Evolutionary conservation across 176 grass and related monocot species (phyloP).

Genomic region (Oryza nivara): DNA sequence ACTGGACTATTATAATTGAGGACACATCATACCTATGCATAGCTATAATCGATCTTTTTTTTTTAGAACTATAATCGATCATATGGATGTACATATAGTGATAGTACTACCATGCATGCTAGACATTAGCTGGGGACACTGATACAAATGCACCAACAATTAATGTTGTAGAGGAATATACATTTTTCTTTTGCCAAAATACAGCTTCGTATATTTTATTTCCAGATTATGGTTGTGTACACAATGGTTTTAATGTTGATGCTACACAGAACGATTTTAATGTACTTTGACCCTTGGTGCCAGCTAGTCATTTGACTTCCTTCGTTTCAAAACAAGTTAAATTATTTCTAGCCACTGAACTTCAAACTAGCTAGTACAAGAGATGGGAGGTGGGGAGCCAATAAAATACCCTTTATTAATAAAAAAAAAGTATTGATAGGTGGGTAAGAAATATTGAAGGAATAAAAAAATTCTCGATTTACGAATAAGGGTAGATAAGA

Average conservation of each 20-base stretch:
- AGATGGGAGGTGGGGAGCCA: no score
- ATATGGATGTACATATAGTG: background rate
- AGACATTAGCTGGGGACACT: slow-evolving; percentile 22
- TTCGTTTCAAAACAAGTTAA: no score
- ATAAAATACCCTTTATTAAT: no score
- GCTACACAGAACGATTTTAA: background rate
- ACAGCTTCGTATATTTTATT: background rate
- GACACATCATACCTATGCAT: slow-evolving; percentile 24
- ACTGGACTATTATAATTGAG: slow-evolving; percentile 29
- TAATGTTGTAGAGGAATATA: background rate
- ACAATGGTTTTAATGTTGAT: background rate
- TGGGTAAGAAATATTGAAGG: no score
- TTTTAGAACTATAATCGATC: background rate
- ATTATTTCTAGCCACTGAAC: no score
- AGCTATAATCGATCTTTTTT: background rate
- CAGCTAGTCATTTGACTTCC: background rate
- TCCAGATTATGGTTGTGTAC: background rate
- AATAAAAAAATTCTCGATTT: no score
- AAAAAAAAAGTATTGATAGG: no score
- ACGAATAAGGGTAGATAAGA: no score
- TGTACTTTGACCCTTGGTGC: background rate
- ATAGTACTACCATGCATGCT: background rate
- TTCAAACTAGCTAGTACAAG: no score
- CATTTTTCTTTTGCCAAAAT: background rate
- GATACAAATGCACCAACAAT: background rate